Base-by-base conservation (phyloP, 495 filamentous ascomycete genomes). In the Talaromyces nanjingensis region DNA sequence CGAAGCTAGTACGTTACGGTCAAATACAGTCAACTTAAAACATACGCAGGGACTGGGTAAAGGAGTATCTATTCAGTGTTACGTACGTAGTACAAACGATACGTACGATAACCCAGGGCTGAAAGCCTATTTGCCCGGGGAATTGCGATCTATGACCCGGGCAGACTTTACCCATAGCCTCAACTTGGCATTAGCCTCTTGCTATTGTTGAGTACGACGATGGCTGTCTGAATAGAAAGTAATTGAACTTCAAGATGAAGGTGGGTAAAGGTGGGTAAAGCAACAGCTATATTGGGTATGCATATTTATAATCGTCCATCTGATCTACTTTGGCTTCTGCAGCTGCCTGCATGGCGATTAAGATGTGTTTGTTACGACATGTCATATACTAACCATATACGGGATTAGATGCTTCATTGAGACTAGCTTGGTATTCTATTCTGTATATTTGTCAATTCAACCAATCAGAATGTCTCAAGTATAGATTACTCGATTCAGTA, bases 121-220 rank as follows among this genome's bases (percentile, higher is more conserved):
- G 53, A 56, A 29, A 56, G 53, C 53, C 27, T 29, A 56, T 56
- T 56, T 56, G 53, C 53, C 53, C 53, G 53, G 53, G 53, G 53
- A 56, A 56, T 56, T 22, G 12, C 29, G 14, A 25, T 24, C 53
- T 16, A 8, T 7, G 53, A 25, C 22, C 53, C 53, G 53, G 53
- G 53, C 22, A 56, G 24, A 16, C 11, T 27, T 56, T 56, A 56
- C 53, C 53, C 24, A 56, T 25, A 6, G 7, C 53, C 20, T 29
- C 53, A 29, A 29, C 53, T 56, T 29, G 53, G 53, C 53, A 27
- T 14, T 56, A 22, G 24, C 12, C 22, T 42, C 37, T 42, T 42
- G 37, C 37, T 42, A 16, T 42, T 42, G 37, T 42, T 42, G 37
- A 42, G 37, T 16, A 16, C 14, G 14, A 42, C 37, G 11, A 42